phyloP scores from a whole-genome alignment of 2,329 filamentous ascomycete genomes.

The Curvularia eragrostidis region DNA sequence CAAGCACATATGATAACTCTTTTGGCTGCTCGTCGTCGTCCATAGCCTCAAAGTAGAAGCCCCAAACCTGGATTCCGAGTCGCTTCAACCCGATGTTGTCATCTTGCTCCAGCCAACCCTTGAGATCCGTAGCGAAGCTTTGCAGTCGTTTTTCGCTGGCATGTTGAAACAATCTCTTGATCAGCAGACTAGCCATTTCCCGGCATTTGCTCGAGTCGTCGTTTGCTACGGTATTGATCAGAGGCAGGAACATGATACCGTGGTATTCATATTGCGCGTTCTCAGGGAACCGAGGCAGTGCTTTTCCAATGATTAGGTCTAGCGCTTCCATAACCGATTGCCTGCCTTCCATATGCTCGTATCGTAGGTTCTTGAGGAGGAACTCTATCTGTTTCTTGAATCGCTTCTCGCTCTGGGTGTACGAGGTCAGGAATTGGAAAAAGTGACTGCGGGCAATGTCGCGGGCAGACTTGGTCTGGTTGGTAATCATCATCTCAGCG shows the following conservation, averaged over 20 bases:
- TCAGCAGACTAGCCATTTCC: slow-evolving; percentile 77
- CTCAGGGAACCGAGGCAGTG: slow-evolving; percentile 62
- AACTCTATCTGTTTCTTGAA: slow-evolving; percentile 91
- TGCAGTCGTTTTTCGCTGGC: slow-evolving; percentile 75
- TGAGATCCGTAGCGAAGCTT: slow-evolving; percentile 73
- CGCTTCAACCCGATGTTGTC: slow-evolving; percentile 74
- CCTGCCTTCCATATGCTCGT: slow-evolving; percentile 85
- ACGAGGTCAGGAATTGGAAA: slow-evolving; percentile 92
- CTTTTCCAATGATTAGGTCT: slow-evolving; percentile 84
- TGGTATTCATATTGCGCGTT: slow-evolving; percentile 79
- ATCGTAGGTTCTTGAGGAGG: slow-evolving; percentile 87
- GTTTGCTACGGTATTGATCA: slow-evolving; percentile 85
- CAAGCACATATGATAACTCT: slow-evolving; percentile 68
- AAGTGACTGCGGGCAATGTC: slow-evolving; percentile 89
- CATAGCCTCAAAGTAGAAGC: slow-evolving; percentile 76
- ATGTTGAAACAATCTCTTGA: slow-evolving; percentile 81
- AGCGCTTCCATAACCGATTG: slow-evolving; percentile 93
- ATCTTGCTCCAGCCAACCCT: slow-evolving; percentile 77
- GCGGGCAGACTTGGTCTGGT: slow-evolving; percentile 86
- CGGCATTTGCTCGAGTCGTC: slow-evolving; percentile 88
- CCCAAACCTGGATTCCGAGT: slow-evolving; percentile 80
- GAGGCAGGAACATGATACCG: slow-evolving; percentile 80
- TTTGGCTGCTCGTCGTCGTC: slow-evolving; percentile 63
- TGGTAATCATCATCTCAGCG: slow-evolving; percentile 92
- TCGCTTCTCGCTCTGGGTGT: slow-evolving; percentile 87